Evolutionary conservation across 1,284 basidiomycete genomes (phyloP), one percentile per base, ranked within the genome.

Genomic region (Cryptococcus sp.): DNA sequence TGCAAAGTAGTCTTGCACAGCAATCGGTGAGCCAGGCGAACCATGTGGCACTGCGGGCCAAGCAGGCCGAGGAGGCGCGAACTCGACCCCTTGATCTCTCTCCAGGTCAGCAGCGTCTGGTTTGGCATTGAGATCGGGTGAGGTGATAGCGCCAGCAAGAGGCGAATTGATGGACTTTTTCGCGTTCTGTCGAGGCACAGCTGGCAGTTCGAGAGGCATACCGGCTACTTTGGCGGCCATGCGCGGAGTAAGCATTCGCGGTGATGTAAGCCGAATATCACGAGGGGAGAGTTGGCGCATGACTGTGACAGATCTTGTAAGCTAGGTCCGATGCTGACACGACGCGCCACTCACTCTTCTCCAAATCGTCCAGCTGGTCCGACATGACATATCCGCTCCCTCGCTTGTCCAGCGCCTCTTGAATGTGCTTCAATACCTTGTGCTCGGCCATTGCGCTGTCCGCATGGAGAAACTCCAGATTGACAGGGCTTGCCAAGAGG

Each of bases 311-410:
- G 56, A 19, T 25, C 2, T 43, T 30, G 17, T 25, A 7, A 39
- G 38, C 38, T n/a, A 45, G 7, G n/a, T 8, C 16, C 15, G 6
- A n/a, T 22, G 42, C 7, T 19, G 42, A 22, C 10, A 11, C n/a
- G 8, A 15, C 8, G 7, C 30, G 42, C 16, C 42, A 62, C 73
- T 66, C 50, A 75, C 74, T 70, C 62, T 65, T 67, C 62, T 79
- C 78, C 11, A 79, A 64, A 52, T 71, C 66, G 57, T 75, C 75
- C 41, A 79, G 62, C 58, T 78, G 70, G 22, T 78, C 75, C 20
- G 69, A 70, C 73, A 79, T 78, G 46, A 79, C 71, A 19, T 77
- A 39, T 2, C 73, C 73, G 54, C 75, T 77, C 8, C 70, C 75
- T 39, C 77, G 60, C 63, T 74, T 73, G 50, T 73, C 72, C 17